phyloP scores from a whole-genome alignment of 2,329 filamentous ascomycete species.

The Neopestalotiopsis clavispora region DNA sequence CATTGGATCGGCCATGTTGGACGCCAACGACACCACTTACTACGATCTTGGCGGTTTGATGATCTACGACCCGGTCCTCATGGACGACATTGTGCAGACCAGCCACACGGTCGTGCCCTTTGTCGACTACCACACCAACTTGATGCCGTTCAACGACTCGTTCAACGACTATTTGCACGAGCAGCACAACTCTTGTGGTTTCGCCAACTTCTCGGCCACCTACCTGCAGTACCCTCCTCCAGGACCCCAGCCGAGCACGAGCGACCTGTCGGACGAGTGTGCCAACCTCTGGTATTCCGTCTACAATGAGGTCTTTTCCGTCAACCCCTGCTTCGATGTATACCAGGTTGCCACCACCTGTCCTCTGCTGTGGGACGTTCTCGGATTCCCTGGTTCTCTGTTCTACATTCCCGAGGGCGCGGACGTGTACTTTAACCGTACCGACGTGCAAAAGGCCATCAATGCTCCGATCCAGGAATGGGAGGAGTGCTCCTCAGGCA shows the following conservation, averaged over 20 bases:
- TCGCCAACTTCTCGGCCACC: constrained; percentile 57
- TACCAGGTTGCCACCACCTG: constrained; percentile 72
- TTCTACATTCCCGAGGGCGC: constrained; percentile 67
- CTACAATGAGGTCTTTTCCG: constrained; percentile 47
- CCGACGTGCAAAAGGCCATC: constrained; percentile 71
- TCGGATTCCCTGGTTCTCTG: constrained; percentile 62
- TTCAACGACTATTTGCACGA: constrained; percentile 58
- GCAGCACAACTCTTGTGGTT: constrained; percentile 59
- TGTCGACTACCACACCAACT: constrained; percentile 56
- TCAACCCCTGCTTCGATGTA: constrained; percentile 74
- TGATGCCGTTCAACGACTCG: constrained; percentile 63
- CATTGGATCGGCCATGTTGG: constrained; percentile 58
- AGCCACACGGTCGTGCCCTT: constrained; percentile 56
- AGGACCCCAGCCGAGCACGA: constrained; percentile 55
- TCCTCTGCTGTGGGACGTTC: constrained; percentile 67
- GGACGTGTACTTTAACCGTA: constrained; percentile 71
- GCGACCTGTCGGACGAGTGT: constrained; percentile 52
- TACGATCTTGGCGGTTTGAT: constrained; percentile 58
- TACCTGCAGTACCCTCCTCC: constrained; percentile 67
- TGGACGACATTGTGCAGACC: constrained; percentile 47
- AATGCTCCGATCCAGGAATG: constrained; percentile 57
- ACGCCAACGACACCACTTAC: constrained; percentile 49
- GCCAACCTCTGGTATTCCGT: constrained; percentile 58
- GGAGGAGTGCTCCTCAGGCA: constrained; percentile 27
- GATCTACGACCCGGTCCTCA: constrained; percentile 71